Evolutionary conservation across 177 flowering plant genomes (phyloP).

Genomic region (Telopea speciosissima): DNA sequence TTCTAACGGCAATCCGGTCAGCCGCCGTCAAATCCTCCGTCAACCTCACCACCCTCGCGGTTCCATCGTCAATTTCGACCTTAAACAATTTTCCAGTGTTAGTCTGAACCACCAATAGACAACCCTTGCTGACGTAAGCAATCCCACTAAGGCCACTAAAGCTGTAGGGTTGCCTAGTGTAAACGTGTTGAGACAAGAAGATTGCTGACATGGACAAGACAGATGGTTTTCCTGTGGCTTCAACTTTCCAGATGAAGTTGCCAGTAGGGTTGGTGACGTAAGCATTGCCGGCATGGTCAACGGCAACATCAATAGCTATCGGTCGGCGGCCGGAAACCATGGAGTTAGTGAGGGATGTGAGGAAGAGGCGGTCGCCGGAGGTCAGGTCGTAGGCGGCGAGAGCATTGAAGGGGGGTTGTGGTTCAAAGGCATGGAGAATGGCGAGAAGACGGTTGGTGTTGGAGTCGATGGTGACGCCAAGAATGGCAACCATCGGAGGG

Average conservation of each 20-base stretch:
- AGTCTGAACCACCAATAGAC: slow-evolving; percentile 48
- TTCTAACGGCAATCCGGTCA: slow-evolving; percentile 41
- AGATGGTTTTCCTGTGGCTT: slow-evolving; percentile 25
- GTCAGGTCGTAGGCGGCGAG: slow-evolving; percentile 49
- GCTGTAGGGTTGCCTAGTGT: slow-evolving; percentile 22
- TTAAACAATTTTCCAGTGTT: slow-evolving; percentile 62
- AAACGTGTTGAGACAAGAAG: slow-evolving; percentile 31
- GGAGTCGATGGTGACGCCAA: slow-evolving; percentile 37
- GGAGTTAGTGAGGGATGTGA: slow-evolving; percentile 20
- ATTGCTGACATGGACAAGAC: slow-evolving; percentile 38
- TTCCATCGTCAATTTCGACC: slow-evolving; percentile 45
- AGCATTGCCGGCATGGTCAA: slow-evolving; percentile 40
- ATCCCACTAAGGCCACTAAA: slow-evolving; percentile 52
- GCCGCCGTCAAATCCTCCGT: slow-evolving; percentile 28
- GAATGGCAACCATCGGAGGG: slow-evolving; percentile 29
- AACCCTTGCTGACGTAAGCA: slow-evolving; percentile 48
- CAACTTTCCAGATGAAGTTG: slow-evolving; percentile 46
- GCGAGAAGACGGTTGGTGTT: slow-evolving; percentile 35
- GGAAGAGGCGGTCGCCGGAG: slow-evolving; percentile 31
- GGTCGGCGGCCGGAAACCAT: slow-evolving; percentile 6
- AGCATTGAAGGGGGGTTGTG: slow-evolving; percentile 37
- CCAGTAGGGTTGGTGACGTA: slow-evolving; percentile 36
- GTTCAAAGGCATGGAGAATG: slow-evolving; percentile 26
- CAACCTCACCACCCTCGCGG: slow-evolving; percentile 35
- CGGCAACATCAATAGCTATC: slow-evolving; percentile 31